Evolutionary conservation across 2,329 filamentous ascomycete genomes (phyloP), one percentile per base, ranked within the genome.

Genomic region (Helotiales sp.): DNA sequence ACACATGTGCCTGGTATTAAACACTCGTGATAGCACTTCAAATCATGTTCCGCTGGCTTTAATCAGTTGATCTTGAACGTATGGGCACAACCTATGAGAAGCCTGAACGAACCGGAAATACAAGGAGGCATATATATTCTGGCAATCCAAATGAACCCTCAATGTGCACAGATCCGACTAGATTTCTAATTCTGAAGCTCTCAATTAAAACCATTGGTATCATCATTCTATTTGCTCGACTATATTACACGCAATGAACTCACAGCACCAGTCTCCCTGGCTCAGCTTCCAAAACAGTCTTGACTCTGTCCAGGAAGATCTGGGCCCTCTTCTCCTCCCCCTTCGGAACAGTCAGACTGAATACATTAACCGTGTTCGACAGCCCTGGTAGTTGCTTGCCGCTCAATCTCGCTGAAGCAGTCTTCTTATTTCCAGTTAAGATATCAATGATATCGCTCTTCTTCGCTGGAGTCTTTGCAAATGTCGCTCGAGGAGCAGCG

Each of bases 281-380:
- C 80, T 96, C 91, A 71, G 87, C 85, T 80, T 96, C 93, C 73
- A 99, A 80, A 28, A 95, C 89, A 54, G 85, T 82, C 87, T 97
- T 97, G 76, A 97, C 87, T 74, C 93, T 88, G 80, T 95, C 91
- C 71, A 99, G 80, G 82, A 97, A 99, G 11, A 90, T 84, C 75
- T 87, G 85, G 15, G 93, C 96, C 74, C 93, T 86, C 82, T 89
- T 87, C 85, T 94, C 91, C 78, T 99, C 96, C 8, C 87, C 87
- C 80, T 87, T 88, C 45, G 91, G 89, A 22, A 97, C 94, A 30
- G 84, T 89, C 61, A 99, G 82, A 74, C 89, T 95, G 78, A 98
- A 97, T 0, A 94, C 82, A 77, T 97, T 96, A 63, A 87, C 81
- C 15, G 89, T 86, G 2, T 82, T 81, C 6, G 84, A 84, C 13